Evolutionary conservation across 305 asterid species (phyloP).

Genomic region (Fraxinus sp.): DNA sequence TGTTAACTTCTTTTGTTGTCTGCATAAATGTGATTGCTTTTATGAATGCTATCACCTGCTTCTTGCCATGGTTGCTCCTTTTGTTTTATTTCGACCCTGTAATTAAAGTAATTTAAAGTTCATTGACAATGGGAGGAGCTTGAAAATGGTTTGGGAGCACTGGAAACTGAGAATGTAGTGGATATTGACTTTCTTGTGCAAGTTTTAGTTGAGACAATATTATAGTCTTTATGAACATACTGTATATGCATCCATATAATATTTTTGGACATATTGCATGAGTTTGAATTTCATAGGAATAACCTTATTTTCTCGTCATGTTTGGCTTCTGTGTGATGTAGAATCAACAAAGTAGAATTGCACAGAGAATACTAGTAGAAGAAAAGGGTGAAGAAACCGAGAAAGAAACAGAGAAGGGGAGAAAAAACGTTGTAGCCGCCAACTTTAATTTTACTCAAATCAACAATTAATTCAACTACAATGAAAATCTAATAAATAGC

Average conservation of each 20-base stretch:
- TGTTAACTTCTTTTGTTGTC: neutral
- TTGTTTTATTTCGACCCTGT: neutral
- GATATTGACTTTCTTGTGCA: neutral
- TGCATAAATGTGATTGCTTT: neutral
- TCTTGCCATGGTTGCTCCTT: neutral
- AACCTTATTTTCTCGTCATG: neutral
- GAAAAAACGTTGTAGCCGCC: too few relatives aligned
- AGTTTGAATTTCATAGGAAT: neutral
- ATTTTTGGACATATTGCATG: neutral
- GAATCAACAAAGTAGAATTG: too few relatives aligned
- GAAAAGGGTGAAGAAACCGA: too few relatives aligned
- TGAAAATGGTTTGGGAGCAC: neutral
- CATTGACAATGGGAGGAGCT: neutral
- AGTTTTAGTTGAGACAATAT: neutral
- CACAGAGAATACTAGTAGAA: too few relatives aligned
- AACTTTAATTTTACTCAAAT: too few relatives aligned
- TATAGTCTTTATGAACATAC: neutral
- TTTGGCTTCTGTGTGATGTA: neutral
- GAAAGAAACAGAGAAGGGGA: too few relatives aligned
- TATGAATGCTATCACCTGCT: neutral
- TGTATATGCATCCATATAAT: neutral
- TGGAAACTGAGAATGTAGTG: neutral
- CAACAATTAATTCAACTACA: too few relatives aligned
- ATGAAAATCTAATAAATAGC: too few relatives aligned
- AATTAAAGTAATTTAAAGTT: neutral